Conservation (phyloP, 352 stramenopile species). For the Phytophthora pluvialis region DNA sequence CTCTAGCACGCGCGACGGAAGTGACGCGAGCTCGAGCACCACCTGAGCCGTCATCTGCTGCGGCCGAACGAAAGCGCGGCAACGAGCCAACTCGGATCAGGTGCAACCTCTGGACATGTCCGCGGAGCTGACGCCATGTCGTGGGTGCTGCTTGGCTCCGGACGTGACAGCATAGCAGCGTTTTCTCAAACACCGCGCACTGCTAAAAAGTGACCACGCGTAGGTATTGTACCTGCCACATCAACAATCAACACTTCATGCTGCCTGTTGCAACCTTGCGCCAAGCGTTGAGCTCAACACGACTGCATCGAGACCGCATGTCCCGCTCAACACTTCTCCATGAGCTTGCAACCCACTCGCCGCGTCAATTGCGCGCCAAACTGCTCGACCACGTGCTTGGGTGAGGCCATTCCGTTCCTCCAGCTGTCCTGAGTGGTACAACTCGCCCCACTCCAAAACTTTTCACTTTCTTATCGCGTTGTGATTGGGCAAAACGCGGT, state of each 20-base stretch:
- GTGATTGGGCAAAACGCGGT: background rate
- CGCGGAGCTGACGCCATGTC: slow-evolving; percentile 1
- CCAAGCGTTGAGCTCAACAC: background rate
- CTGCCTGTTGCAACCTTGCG: no score
- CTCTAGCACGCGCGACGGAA: slow-evolving; percentile 1
- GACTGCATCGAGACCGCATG: background rate
- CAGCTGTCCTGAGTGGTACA: no score
- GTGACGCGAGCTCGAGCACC: background rate
- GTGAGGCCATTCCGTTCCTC: slow-evolving; percentile 5
- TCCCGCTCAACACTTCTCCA: background rate
- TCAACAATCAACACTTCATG: background rate
- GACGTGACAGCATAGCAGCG: background rate
- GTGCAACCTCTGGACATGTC: background rate
- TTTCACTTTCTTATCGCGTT: background rate
- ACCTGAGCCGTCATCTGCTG: slow-evolving; percentile 18
- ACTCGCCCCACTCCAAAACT: background rate
- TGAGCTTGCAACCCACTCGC: no score
- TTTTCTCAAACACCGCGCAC: background rate
- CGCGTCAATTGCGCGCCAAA: background rate
- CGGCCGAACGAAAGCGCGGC: slow-evolving; percentile 13
- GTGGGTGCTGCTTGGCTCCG: background rate
- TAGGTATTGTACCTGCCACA: background rate
- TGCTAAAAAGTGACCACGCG: no score
- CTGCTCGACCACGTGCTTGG: slow-evolving; percentile 14
- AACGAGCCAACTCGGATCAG: slow-evolving; percentile 5